Evolutionary conservation across 2,329 filamentous ascomycete species (phyloP).

Genomic region (Microascus cirrosus): DNA sequence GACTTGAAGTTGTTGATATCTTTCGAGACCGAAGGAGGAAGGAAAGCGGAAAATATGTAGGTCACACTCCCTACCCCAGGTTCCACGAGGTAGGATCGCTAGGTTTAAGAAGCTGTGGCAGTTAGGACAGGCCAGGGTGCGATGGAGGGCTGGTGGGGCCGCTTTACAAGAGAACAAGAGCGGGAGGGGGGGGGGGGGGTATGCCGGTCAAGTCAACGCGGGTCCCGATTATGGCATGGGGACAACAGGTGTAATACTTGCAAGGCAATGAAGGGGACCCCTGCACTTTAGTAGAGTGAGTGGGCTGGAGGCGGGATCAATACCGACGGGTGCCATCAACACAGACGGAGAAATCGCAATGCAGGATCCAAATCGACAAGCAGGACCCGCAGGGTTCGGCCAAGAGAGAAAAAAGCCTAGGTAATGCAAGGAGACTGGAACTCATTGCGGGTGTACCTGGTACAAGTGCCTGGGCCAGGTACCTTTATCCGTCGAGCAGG

Average conservation of each 20-base stretch:
- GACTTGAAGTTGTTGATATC: constrained; percentile 5
- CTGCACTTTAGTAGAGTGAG: constrained; percentile 23
- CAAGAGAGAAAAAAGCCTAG: neutral
- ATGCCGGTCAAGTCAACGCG: neutral
- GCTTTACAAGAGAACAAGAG: neutral
- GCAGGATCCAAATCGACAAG: constrained; percentile 27
- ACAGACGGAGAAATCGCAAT: constrained; percentile 34
- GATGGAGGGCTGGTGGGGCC: constrained; percentile 12
- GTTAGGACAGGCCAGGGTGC: constrained; percentile 7
- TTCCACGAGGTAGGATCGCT: constrained; percentile 13
- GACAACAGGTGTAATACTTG: constrained; percentile 4
- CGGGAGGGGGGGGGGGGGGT: neutral
- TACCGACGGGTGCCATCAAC: constrained; percentile 29
- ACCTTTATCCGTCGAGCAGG: neutral
- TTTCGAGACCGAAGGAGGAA: constrained; percentile 7
- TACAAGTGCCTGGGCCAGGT: constrained; percentile 3
- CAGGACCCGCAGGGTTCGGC: constrained; percentile 25
- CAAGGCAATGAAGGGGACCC: constrained; percentile 25
- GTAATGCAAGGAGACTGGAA: neutral
- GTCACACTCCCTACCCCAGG: constrained; percentile 11
- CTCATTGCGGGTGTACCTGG: neutral
- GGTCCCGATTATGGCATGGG: constrained; percentile 1
- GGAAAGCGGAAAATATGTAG: constrained; percentile 5
- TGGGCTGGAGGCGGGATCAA: constrained; percentile 33
- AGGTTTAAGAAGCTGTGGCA: constrained; percentile 23